Evolutionary conservation across 1,284 basidiomycete genomes (phyloP).

Genomic region (Ustilago loliicola): DNA sequence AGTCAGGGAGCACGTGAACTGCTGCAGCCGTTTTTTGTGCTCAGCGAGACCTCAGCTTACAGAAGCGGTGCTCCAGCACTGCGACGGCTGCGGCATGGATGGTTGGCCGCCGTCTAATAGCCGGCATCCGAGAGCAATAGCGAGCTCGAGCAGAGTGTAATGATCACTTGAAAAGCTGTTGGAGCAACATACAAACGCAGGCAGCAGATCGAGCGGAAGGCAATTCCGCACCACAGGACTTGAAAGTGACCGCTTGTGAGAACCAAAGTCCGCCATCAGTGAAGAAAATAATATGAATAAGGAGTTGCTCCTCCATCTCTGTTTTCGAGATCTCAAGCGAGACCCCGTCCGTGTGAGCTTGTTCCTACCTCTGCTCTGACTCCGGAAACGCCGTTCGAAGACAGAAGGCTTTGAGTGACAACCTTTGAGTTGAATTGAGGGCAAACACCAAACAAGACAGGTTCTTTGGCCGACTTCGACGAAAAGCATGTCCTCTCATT

Average conservation of each 20-base stretch:
- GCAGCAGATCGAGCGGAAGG: conserved; percentile 4
- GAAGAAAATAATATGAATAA: background rate
- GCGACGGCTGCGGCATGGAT: background rate
- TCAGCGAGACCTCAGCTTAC: too few relatives aligned
- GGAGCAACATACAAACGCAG: background rate
- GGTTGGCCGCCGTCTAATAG: background rate
- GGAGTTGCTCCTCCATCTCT: background rate
- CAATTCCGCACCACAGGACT: background rate
- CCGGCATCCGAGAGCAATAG: background rate
- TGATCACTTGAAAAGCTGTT: background rate
- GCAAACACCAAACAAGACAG: background rate
- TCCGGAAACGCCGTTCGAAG: background rate
- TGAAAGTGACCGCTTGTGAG: background rate
- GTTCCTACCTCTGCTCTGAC: too few relatives aligned
- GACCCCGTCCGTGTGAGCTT: background rate
- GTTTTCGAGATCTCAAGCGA: background rate
- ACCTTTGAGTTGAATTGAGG: background rate
- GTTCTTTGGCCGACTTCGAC: background rate
- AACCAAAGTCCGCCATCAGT: background rate
- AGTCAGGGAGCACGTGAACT: background rate
- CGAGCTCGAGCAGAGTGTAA: background rate
- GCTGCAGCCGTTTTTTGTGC: too few relatives aligned
- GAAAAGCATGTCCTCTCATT: background rate
- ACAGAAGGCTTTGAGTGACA: background rate
- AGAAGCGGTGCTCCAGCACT: background rate